Evolutionary conservation across 306 rosid genomes (phyloP).

Genomic region (Corylus americana): DNA sequence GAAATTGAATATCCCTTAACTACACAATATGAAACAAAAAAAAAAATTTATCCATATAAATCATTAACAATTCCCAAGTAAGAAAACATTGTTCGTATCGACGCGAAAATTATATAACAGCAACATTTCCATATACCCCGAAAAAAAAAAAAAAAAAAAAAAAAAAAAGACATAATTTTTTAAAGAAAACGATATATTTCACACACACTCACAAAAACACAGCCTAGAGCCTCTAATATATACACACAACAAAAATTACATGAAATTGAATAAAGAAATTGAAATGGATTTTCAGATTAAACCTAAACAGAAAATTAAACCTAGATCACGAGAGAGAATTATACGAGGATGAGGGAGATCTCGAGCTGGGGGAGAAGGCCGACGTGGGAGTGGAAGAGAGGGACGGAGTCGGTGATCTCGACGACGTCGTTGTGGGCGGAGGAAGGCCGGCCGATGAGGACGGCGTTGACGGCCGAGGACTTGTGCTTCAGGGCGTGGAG

Average conservation of each 20-base stretch:
- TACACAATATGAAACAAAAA: too few species aligned
- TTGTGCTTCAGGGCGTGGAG: slow-evolving; percentile 86
- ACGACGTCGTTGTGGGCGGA: slow-evolving; percentile 54
- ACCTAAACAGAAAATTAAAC: background rate
- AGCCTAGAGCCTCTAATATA: background rate
- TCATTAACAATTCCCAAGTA: too few species aligned
- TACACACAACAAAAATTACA: background rate
- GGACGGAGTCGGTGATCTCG: slow-evolving; percentile 81
- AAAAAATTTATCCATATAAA: too few species aligned
- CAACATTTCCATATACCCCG: too few species aligned
- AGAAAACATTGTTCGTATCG: too few species aligned
- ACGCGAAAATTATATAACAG: too few species aligned
- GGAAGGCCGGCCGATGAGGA: slow-evolving; percentile 82
- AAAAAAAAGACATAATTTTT: too few species aligned
- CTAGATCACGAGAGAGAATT: background rate
- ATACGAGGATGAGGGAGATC: slow-evolving; percentile 90
- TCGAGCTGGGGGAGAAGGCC: slow-evolving; percentile 95
- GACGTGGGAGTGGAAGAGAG: slow-evolving; percentile 87
- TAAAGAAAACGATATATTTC: too few species aligned
- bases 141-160: too few species aligned
- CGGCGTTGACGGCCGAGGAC: slow-evolving; percentile 82
- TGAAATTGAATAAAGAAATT: background rate
- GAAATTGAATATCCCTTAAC: too few species aligned
- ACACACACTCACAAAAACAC: background rate
- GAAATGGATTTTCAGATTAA: background rate